These are phyloP conservation scores for Arthrobotrys conoides DNA, from an alignment of 2,329 filamentous ascomycete species.

Conservation along the genomic window DNA sequence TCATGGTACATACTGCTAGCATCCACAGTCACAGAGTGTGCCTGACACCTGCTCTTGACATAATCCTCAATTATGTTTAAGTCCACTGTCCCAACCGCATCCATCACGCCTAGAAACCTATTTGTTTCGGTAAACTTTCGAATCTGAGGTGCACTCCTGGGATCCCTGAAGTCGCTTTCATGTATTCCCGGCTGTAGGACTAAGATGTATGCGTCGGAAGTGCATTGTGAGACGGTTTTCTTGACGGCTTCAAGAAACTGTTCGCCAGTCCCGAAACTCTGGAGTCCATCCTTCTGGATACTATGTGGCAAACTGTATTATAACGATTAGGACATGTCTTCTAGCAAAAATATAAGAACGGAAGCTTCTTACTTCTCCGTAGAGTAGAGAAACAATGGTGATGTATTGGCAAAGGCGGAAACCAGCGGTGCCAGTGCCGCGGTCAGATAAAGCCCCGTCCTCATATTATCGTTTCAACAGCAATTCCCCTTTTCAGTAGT, in stretches of 20 bases:
- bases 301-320: conserved; percentile 34
- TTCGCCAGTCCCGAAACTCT: conserved; percentile 59
- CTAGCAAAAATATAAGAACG: conserved; percentile 30
- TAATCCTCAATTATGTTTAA: conserved; percentile 52
- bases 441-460: conserved; percentile 49
- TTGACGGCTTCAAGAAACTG: conserved; percentile 58
- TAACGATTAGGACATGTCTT: conserved; percentile 24
- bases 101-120: conserved; percentile 43
- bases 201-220: conserved; percentile 64
- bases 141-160: conserved; percentile 53
- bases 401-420: conserved; percentile 83
- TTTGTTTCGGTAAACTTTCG: conserved; percentile 41
- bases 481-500: neutral
- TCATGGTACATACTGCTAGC: conserved; percentile 60
- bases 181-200: conserved; percentile 63
- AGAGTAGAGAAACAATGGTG: conserved; percentile 90
- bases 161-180: conserved; percentile 62
- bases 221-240: conserved; percentile 61
- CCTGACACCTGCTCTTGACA: conserved; percentile 56
- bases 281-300: conserved; percentile 54
- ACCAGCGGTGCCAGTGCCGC: conserved; percentile 59
- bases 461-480: conserved; percentile 37
- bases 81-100: conserved; percentile 48
- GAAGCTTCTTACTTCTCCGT: conserved; percentile 77
- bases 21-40: conserved; percentile 61